Evolutionary conservation across 768 basidiomycete species (phyloP), one percentile per base, ranked within the genome.

Genomic region (Leccinum uliginosum): DNA sequence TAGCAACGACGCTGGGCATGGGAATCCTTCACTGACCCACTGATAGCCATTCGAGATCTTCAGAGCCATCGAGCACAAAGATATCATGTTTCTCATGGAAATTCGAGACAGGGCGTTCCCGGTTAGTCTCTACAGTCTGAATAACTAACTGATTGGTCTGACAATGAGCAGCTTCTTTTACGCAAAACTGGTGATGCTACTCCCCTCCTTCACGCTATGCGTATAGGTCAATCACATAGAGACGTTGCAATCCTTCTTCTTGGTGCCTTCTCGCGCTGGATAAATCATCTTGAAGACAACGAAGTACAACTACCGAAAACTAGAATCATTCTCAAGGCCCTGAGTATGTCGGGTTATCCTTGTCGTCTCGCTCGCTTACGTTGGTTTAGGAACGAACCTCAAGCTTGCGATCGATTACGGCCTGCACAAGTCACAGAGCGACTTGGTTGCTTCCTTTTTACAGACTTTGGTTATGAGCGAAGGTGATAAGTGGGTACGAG

Each of bases 401-500:
- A 95, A 96, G 69, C 80, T 93, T 46, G 95, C 93, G 2, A 97
- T 98, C 51, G 91, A 94, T 66, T 87, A 87, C 62, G 92, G 92
- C 19, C 78, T 96, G 43, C 82, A 88, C 59, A 85, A 83, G 64
- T 84, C 86, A 0, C 88, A 92, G 68, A 88, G 83, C 59, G 87
- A 91, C 65, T 79, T 98, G 46, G 89, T 91, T 50, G 90, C 95
- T 4, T 93, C 91, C 1, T 98, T 95, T 72, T 76, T 98, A 65
- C 95, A 98, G 74, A 93, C 93, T 15, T 76, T 98, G 34, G 84
- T 98, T 62, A 98, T 98, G 95, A 93, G 90, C 55, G 94, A 97
- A 76, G 95, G 95, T 15, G 91, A 95, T 62, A 81, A 83, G 59
- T 97, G 92, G 91, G 81, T 98, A n/a, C 76, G 76, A 56, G 79